Conservation (phyloP, 78 protist genomes). For the Guillardia theta region DNA sequence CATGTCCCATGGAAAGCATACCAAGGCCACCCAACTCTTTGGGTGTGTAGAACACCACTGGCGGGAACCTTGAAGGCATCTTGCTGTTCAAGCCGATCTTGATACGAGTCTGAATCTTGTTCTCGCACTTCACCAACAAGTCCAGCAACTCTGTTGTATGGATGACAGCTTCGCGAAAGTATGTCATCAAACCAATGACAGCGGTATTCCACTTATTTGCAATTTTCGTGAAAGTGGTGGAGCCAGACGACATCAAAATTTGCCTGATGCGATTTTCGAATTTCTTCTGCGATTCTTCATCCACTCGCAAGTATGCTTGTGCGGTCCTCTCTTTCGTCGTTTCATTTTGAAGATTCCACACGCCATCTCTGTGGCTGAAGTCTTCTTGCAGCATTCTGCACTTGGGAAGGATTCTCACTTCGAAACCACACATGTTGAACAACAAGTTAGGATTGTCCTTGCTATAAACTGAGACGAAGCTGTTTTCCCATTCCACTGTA, state of each 20-base stretch:
- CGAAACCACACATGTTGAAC: conserved; percentile 97
- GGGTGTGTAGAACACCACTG: conserved; percentile 98
- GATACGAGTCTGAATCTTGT: conserved; percentile 99
- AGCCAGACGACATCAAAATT: conserved; percentile 96
- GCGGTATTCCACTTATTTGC: conserved; percentile 99
- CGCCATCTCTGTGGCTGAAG: conserved; percentile 85
- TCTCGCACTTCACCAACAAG: conserved; percentile 97
- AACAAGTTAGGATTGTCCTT: conserved; percentile 98
- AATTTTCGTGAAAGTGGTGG: conserved; percentile 98
- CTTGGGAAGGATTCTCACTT: conserved; percentile 94
- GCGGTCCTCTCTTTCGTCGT: conserved; percentile 96
- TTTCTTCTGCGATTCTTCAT: conserved; percentile 70
- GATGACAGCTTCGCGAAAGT: conserved; percentile 96
- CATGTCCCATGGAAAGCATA: conserved; percentile 99
- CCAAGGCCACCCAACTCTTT: conserved; percentile 99
- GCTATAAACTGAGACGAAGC: conserved; percentile 91
- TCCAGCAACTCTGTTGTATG: conserved; percentile 95
- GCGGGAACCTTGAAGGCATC: conserved; percentile 99
- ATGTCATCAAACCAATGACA: conserved; percentile 96
- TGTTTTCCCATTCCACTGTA: conserved; percentile 89
- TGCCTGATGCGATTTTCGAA: conserved; percentile 96
- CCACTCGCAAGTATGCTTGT: conserved; percentile 95
- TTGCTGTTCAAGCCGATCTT: conserved; percentile 99
- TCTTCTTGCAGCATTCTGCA: conserved; percentile 74
- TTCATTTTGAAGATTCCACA: conserved; percentile 96